A percentile compares a stretch with the other conserved stretches of the same genome.
phyloP scores from a whole-genome alignment of 352 stramenopile genomes.

The Phytophthora uliginosa region DNA sequence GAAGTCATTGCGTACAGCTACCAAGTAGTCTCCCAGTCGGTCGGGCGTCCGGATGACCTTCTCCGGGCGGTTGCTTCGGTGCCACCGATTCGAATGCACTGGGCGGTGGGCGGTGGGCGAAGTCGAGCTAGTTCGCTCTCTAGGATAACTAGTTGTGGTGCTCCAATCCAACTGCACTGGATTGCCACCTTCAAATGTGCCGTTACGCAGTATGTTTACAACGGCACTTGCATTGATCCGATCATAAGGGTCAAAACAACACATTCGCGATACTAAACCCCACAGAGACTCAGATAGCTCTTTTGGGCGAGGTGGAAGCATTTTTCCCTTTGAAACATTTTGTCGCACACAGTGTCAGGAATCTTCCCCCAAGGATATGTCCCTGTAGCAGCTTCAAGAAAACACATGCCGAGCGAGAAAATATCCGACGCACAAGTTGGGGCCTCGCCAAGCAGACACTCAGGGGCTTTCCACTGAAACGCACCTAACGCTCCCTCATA shows the following conservation, averaged over 20 bases:
- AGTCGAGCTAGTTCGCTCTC: background rate
- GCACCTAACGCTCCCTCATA: background rate
- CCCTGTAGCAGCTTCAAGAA: conserved; percentile 3
- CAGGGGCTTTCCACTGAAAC: background rate
- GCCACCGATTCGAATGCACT: conserved; percentile 17
- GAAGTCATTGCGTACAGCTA: conserved; percentile 23
- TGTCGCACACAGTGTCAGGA: background rate
- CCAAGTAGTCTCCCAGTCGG: conserved; percentile 36
- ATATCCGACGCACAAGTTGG: conserved; percentile 4
- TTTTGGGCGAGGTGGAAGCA: background rate
- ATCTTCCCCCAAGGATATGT: conserved; percentile 1
- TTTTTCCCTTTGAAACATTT: background rate
- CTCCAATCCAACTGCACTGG: background rate
- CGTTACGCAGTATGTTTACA: background rate
- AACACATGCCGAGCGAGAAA: conserved; percentile 6
- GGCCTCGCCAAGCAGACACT: background rate
- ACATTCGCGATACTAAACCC: background rate
- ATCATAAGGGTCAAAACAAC: background rate
- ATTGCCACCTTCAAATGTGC: background rate
- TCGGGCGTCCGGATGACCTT: conserved; percentile 18
- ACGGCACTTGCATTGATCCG: conserved; percentile 1
- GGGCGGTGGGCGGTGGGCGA: background rate
- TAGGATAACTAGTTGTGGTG: background rate
- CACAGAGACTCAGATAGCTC: background rate
- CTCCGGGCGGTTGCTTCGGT: conserved; percentile 9